A percentile compares a stretch with the other conserved stretches of the same genome.
phyloP scores from a whole-genome alignment of 106 monocot genomes.

The Phalaenopsis aphrodite region DNA sequence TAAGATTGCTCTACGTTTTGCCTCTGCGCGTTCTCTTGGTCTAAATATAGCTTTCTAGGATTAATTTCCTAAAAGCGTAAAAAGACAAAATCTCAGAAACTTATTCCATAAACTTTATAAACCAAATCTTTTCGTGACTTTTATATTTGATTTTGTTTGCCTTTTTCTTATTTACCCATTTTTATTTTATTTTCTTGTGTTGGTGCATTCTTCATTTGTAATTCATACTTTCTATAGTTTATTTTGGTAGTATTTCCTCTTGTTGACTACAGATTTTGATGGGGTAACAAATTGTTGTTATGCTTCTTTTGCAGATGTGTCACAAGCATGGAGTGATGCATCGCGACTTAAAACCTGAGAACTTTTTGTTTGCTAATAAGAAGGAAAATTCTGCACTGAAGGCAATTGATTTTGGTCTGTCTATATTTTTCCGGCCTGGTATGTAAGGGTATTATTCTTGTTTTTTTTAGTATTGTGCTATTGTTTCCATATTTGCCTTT shows the following conservation, averaged over 20 bases:
- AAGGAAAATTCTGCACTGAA: constrained; percentile 47
- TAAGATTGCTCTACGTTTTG: background rate
- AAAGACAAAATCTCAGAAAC: background rate
- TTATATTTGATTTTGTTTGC: background rate
- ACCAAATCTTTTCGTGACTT: background rate
- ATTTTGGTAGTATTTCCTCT: background rate
- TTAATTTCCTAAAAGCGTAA: background rate
- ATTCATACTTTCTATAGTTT: background rate
- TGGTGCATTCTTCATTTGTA: background rate
- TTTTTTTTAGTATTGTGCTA: background rate
- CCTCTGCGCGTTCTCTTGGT: background rate
- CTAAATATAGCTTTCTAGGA: background rate
- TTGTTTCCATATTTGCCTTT: background rate
- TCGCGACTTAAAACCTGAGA: constrained; percentile 51
- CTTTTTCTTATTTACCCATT: background rate
- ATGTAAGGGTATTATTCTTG: background rate
- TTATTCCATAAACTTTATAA: background rate
- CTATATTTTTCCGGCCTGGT: constrained; percentile 50
- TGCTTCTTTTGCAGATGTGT: constrained; percentile 27
- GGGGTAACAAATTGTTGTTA: background rate
- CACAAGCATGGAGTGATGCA: constrained; percentile 58
- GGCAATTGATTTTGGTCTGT: constrained; percentile 49
- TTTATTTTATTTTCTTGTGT: background rate
- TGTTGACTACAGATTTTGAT: background rate
- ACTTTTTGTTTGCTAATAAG: constrained; percentile 45